These are phyloP conservation scores for Carex sylvatica DNA, from an alignment of 202 grass and related monocot genomes.

Conservation along the genomic window DNA sequence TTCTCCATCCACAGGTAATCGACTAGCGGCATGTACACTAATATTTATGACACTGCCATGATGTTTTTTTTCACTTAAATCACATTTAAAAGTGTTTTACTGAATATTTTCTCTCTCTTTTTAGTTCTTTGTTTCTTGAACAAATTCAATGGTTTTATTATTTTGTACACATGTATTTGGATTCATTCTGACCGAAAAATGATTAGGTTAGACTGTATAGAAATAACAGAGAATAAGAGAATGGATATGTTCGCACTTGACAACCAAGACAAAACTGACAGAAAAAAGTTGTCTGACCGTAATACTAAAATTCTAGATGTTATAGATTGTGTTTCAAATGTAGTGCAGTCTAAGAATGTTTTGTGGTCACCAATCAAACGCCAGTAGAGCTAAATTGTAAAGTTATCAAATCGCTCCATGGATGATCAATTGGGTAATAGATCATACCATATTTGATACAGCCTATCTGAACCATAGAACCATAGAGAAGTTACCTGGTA, in stretches of 20 bases:
- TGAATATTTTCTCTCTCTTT: not conserved
- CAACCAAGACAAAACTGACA: not conserved
- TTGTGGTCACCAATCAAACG: not conserved
- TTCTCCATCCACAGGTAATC: constrained; percentile 97
- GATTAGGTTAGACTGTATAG: not conserved
- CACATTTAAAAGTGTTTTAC: not conserved
- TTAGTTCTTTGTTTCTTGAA: not conserved
- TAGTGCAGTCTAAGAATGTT: not conserved
- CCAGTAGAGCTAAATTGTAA: not conserved
- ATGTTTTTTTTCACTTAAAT: not conserved
- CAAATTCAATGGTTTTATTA: not conserved
- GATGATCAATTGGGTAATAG: not conserved
- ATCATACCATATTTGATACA: not conserved
- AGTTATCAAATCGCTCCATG: not conserved
- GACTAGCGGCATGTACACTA: not conserved
- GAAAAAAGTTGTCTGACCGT: not conserved
- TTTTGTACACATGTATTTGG: not conserved
- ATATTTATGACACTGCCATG: not conserved
- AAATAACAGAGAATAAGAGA: not conserved
- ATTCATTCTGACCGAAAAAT: not conserved
- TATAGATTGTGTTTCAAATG: not conserved
- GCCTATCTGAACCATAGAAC: not conserved
- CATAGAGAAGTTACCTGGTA: not conserved
- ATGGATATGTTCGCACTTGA: no score
- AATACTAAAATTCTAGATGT: constrained; percentile 13